Conservation (phyloP, 768 basidiomycete genomes). For the Trametes sanguinea region DNA sequence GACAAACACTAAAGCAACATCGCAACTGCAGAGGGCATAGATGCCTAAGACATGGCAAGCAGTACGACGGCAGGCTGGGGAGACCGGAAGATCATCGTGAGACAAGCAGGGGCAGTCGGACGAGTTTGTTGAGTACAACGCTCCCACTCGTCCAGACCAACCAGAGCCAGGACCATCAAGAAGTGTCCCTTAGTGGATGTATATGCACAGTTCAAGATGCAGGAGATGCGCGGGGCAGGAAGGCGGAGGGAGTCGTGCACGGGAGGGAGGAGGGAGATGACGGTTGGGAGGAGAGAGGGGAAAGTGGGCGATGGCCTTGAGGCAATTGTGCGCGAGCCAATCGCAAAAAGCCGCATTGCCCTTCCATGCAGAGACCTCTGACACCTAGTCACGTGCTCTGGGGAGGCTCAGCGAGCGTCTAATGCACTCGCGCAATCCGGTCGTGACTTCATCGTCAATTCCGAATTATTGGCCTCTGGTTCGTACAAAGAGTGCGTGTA, state of each 20-base stretch:
- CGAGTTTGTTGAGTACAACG: constrained; percentile 50
- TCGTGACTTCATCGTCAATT: constrained; percentile 3
- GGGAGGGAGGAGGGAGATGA: constrained; percentile 2
- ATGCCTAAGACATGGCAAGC: too few relatives aligned
- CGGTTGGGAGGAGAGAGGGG: constrained; percentile 19
- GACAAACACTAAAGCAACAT: too few relatives aligned
- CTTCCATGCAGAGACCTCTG: constrained; percentile 7
- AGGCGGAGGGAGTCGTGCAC: background rate
- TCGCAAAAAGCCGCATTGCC: constrained; percentile 35
- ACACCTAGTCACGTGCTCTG: background rate
- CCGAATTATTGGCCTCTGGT: background rate
- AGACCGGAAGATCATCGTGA: background rate
- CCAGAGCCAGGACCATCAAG: background rate
- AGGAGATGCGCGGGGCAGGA: background rate
- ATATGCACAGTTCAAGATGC: too few relatives aligned
- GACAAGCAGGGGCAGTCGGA: constrained; percentile 6
- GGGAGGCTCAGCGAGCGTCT: too few relatives aligned
- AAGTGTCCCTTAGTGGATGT: background rate
- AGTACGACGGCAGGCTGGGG: too few relatives aligned
- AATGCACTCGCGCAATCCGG: background rate
- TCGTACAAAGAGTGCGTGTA: background rate
- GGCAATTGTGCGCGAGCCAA: constrained; percentile 45
- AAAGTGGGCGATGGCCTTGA: constrained; percentile 28
- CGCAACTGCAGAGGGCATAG: background rate
- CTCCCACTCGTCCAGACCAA: constrained; percentile 40